Percentiles rank a stretch among this genome's conserved stretches.
Evolutionary conservation across 169 alveolate species (phyloP).

Genomic region (Amoebophrya sp.): DNA sequence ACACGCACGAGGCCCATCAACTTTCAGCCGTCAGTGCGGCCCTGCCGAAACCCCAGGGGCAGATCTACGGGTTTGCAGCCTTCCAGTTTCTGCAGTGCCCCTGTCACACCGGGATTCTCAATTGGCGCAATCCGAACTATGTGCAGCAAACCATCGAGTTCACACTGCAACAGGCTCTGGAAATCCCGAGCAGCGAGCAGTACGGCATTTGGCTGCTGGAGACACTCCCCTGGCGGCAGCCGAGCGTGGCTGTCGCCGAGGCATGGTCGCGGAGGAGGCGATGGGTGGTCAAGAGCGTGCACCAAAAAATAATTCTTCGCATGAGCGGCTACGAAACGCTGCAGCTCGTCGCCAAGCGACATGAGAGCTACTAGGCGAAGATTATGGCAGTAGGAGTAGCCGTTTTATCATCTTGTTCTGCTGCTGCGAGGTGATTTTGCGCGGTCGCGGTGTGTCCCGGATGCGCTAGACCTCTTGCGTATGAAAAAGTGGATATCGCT

Average conservation of each 20-base stretch:
- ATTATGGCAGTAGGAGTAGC: no score
- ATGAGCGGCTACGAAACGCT: not conserved
- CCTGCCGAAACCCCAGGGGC: not conserved
- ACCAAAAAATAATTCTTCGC: not conserved
- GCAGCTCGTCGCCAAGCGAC: not conserved
- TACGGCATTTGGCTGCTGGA: not conserved
- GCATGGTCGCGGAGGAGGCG: not conserved
- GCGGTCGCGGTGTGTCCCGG: no score
- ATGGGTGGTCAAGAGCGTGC: not conserved
- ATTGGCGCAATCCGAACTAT: not conserved
- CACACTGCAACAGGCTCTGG: not conserved
- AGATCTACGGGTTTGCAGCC: not conserved
- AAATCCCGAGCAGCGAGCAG: not conserved
- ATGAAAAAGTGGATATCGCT: no score
- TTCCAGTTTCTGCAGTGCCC: not conserved
- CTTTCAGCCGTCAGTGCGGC: no score
- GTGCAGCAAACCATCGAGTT: not conserved
- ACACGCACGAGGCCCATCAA: no score
- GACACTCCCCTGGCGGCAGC: not conserved
- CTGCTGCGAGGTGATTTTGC: no score
- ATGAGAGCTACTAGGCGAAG: no score
- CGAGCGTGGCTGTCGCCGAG: no score
- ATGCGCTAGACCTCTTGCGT: no score
- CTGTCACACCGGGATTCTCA: not conserved
- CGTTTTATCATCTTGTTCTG: no score